Conservation (phyloP, 371 early-diverging fungal species). For the Capillidium rhysosporum region DNA sequence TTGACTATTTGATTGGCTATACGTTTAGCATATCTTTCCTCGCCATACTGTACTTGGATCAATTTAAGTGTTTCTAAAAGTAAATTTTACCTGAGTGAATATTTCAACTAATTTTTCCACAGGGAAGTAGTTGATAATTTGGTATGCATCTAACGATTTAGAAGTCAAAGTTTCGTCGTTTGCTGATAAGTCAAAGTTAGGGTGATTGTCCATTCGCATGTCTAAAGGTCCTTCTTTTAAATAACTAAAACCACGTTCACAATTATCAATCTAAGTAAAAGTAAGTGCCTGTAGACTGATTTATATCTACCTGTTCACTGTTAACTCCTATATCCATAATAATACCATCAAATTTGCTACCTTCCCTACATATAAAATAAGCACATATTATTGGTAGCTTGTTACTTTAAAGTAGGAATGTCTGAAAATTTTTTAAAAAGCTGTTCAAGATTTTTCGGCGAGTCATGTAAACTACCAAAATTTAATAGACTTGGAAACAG, state of each 20-base stretch:
- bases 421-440: background rate
- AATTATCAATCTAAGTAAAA: slow-evolving; percentile 24
- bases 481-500: slow-evolving; percentile 22
- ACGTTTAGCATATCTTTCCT: slow-evolving; percentile 29
- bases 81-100: slow-evolving; percentile 21
- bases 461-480: slow-evolving; percentile 27
- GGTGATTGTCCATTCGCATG: slow-evolving; percentile 25
- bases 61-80: background rate
- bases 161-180: slow-evolving; percentile 13
- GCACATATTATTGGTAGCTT: slow-evolving; percentile 6
- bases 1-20: slow-evolving; percentile 39
- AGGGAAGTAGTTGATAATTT: slow-evolving; percentile 26
- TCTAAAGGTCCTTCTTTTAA: slow-evolving; percentile 42
- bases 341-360: slow-evolving; percentile 34
- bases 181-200: slow-evolving; percentile 2
- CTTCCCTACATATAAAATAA: slow-evolving; percentile 10
- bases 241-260: slow-evolving; percentile 47
- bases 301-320: slow-evolving; percentile 22
- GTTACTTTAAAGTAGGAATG: background rate
- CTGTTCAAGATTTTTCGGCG: slow-evolving; percentile 6
- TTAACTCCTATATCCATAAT: slow-evolving; percentile 56
- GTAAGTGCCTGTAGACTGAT: slow-evolving; percentile 1
- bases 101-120: slow-evolving; percentile 36
- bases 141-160: slow-evolving; percentile 26
- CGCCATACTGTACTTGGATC: slow-evolving; percentile 18